Evolutionary conservation across 2,329 filamentous ascomycete genomes (phyloP).

Genomic region (Cladosporium velox): DNA sequence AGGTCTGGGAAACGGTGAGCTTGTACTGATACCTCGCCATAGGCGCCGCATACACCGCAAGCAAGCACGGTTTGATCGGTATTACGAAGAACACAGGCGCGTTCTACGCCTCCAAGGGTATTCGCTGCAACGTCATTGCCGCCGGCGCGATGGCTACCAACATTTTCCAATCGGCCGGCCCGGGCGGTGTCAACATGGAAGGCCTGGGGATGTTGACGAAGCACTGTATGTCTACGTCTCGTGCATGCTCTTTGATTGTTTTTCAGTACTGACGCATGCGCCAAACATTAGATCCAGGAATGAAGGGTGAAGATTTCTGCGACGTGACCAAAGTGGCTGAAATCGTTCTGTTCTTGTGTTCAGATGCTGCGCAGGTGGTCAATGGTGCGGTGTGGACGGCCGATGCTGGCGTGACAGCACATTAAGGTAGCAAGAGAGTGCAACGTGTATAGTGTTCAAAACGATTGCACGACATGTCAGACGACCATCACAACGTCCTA

Average conservation of each 20-base stretch:
- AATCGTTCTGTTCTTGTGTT: slow-evolving; percentile 37
- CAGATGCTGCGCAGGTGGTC: slow-evolving; percentile 36
- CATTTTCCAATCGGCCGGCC: slow-evolving; percentile 49
- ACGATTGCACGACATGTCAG: background rate
- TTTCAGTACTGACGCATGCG: background rate
- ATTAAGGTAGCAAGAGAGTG: background rate
- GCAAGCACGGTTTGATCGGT: slow-evolving; percentile 57
- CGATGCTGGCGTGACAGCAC: slow-evolving; percentile 32
- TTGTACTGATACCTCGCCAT: slow-evolving; percentile 19
- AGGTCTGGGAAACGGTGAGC: background rate
- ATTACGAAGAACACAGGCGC: slow-evolving; percentile 61
- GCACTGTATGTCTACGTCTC: background rate
- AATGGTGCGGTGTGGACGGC: slow-evolving; percentile 37
- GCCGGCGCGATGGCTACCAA: slow-evolving; percentile 60
- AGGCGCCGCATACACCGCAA: slow-evolving; percentile 55
- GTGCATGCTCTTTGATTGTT: background rate
- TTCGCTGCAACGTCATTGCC: slow-evolving; percentile 50
- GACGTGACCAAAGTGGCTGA: slow-evolving; percentile 38
- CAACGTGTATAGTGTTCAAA: background rate
- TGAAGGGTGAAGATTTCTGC: background rate
- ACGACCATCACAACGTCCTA: background rate
- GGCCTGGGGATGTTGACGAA: slow-evolving; percentile 26
- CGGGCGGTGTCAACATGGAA: slow-evolving; percentile 34
- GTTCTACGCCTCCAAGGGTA: slow-evolving; percentile 57
- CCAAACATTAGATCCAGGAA: background rate